Conservation (phyloP, 2,329 filamentous ascomycete species). For the Fusarium foetens region DNA sequence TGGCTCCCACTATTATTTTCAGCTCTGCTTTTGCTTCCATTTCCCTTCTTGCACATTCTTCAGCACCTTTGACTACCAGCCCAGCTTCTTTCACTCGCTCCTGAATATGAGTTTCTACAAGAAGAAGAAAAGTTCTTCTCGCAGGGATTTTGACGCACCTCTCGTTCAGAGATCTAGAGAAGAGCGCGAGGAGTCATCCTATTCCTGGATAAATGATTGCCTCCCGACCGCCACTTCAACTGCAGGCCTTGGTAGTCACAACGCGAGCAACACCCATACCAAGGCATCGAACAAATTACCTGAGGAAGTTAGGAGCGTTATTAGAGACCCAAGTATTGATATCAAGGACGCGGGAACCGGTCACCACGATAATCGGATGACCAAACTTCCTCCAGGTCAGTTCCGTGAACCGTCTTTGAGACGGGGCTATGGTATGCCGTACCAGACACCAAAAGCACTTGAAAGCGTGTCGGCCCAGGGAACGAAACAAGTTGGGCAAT, state of each 20-base stretch:
- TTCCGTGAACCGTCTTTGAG: slow-evolving; percentile 19
- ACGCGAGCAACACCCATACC: neutral
- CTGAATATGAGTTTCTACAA: neutral
- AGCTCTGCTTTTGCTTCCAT: rapidly evolving
- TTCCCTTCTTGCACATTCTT: neutral
- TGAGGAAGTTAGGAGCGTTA: neutral
- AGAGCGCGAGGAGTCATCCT: neutral
- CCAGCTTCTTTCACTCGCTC: no score
- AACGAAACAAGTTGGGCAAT: neutral
- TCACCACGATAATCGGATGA: slow-evolving; percentile 4
- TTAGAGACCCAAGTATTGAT: rapidly evolving
- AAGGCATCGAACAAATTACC: rapidly evolving
- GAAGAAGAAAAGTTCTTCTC: neutral
- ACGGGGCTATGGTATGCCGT: slow-evolving; percentile 1
- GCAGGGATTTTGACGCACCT: neutral
- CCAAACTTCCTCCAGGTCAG: neutral
- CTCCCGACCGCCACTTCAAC: neutral
- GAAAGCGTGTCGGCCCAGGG: neutral
- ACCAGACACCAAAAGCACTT: slow-evolving; percentile 2
- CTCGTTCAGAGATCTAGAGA: neutral
- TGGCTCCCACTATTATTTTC: neutral
- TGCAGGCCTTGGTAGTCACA: rapidly evolving
- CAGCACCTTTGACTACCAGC: neutral
- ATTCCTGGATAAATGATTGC: neutral
- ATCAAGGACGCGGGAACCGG: slow-evolving; percentile 1